phyloP scores from a whole-genome alignment of 2,329 filamentous ascomycete genomes.

The Ophiocordyceps polyrhachis-furcata region DNA sequence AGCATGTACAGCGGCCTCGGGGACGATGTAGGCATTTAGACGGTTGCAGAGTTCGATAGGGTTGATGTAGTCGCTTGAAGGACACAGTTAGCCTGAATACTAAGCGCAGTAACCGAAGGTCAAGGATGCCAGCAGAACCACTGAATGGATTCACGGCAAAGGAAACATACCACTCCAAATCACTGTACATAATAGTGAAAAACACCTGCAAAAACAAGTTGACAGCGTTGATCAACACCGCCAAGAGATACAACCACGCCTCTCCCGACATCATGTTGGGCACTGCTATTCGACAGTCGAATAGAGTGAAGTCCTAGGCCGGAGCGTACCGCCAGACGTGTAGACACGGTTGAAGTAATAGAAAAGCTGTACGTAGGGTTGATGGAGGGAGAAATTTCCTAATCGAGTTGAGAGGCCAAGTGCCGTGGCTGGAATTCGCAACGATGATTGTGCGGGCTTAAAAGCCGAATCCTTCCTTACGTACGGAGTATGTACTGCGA shows the following conservation, averaged over 20 bases:
- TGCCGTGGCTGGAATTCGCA: too few relatives aligned
- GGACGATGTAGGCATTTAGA: slow-evolving; percentile 98
- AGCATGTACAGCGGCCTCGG: slow-evolving; percentile 91
- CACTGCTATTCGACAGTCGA: not conserved
- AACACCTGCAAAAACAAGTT: slow-evolving; percentile 99
- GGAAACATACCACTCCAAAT: slow-evolving; percentile 79
- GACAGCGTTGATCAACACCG: slow-evolving; percentile 98
- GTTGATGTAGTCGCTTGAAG: slow-evolving; percentile 89
- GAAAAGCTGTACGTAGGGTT: too few relatives aligned
- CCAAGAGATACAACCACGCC: slow-evolving; percentile 94
- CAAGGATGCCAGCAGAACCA: not conserved
- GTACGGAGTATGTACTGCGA: too few relatives aligned
- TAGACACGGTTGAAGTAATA: too few relatives aligned
- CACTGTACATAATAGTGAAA: slow-evolving; percentile 99
- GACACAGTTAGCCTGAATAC: not conserved
- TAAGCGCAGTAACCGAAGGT: not conserved
- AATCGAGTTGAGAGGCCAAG: too few relatives aligned
- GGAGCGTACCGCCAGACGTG: too few relatives aligned
- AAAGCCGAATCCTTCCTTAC: too few relatives aligned
- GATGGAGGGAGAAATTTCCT: too few relatives aligned
- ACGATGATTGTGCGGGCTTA: too few relatives aligned
- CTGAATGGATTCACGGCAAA: not conserved
- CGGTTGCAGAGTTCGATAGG: slow-evolving; percentile 99
- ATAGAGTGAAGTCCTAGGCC: too few relatives aligned
- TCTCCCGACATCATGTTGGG: slow-evolving; percentile 65